Base-by-base conservation (phyloP, 805 yeast species). In the Teunomyces lycoperdinae region DNA sequence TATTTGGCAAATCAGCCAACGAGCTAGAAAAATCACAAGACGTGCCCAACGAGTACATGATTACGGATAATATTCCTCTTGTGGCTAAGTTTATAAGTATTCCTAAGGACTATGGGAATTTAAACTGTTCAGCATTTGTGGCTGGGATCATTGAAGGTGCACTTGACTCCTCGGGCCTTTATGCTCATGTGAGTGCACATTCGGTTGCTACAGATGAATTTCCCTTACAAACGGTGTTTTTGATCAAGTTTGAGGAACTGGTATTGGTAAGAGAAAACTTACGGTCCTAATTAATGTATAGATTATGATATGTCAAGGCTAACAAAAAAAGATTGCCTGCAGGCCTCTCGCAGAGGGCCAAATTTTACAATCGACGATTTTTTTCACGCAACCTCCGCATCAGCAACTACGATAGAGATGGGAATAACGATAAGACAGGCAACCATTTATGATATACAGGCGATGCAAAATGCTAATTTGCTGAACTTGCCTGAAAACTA, bases 401-500 rank as follows among this genome's bases (percentile, higher is more conserved):
- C 11, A 38, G 28, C 29, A 41, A 38, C 10, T n/a, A 27, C 35
- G 27, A 11, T 28, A 29, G 44, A 36, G 30, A 87, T 87, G 95
- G 89, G 91, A 32, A 84, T 92, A 58, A 87, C 89, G 10, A 89
- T 92, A 49, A 81, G 99, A 64, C 85, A 81, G 58, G 98, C 98
- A 27, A 86, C 89, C 20, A 81, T 89, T 31, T 77, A 79, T 39
- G 99, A 92, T 67, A 77, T 90, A 47, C 95, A 89, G 68, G 94
- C 94, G 14, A 94, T 92, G 91, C 99, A 92, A 66, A 90, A 89
- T 74, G 94, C 96, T 52, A 91, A 91, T 64, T 72, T 91, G 65
- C 86, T 86, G 54, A 92, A 92, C 62, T 74, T 94, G 51, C 99
- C 99, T 5, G 99, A 94, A 66, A 94, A 94, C 70, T 94, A 94